Percentiles rank a stretch among this genome's conserved stretches.
Evolutionary conservation across 768 basidiomycete genomes (phyloP).

Genomic region (Trametes meyenii): DNA sequence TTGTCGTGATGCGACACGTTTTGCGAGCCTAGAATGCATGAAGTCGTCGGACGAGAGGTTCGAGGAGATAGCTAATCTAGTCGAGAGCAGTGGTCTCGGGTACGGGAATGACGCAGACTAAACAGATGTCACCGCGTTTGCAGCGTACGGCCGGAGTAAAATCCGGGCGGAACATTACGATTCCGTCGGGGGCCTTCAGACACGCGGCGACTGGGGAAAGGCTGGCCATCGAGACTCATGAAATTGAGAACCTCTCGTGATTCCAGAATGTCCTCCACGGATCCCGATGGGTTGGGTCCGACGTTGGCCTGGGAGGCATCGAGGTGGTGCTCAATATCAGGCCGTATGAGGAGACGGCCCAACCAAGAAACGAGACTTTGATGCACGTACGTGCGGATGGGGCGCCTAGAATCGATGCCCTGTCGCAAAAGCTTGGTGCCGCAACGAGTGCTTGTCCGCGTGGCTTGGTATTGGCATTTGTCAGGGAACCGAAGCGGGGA

Average conservation of each 20-base stretch:
- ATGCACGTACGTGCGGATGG: neutral
- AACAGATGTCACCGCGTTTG: constrained; percentile 38
- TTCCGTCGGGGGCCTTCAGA: constrained; percentile 26
- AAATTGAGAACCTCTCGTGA: neutral
- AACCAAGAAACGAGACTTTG: neutral
- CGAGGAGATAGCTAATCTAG: constrained; percentile 23
- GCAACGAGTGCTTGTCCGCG: neutral
- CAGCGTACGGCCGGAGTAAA: constrained; percentile 36
- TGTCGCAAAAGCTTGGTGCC: neutral
- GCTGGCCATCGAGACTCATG: neutral
- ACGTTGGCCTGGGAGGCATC: neutral
- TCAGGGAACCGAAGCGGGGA: neutral
- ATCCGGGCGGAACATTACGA: constrained; percentile 38
- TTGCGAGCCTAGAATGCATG: neutral
- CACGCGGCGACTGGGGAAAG: neutral
- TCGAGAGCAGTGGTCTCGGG: constrained; percentile 28
- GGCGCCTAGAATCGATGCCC: neutral
- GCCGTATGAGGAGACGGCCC: neutral
- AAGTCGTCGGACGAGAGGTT: neutral
- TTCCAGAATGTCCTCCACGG: neutral
- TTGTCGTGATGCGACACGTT: too few species aligned
- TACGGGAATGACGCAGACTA: constrained; percentile 29
- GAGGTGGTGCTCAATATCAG: neutral
- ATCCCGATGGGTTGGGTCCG: neutral
- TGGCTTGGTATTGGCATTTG: neutral